phyloP scores from a whole-genome alignment of 306 rosid species.

The Glycine latifolia region DNA sequence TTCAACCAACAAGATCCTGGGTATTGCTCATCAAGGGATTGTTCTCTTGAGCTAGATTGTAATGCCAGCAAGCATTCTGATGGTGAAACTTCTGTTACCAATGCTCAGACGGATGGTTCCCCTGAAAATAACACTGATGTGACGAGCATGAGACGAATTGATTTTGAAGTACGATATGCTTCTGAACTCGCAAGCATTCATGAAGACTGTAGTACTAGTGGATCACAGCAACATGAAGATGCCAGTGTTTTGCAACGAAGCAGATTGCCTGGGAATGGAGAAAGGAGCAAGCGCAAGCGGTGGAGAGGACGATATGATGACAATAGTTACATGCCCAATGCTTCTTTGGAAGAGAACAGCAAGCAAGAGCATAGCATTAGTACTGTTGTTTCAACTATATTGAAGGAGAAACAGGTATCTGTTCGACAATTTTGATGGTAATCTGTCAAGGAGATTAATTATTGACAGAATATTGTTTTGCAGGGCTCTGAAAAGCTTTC shows the following conservation, averaged over 20 bases:
- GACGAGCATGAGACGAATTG: slow-evolving; percentile 68
- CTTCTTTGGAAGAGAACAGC: slow-evolving; percentile 59
- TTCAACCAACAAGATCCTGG: slow-evolving; percentile 61
- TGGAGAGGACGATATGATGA: slow-evolving; percentile 96
- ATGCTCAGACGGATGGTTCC: slow-evolving; percentile 65
- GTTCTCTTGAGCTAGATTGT: slow-evolving; percentile 71
- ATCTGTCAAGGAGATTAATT: slow-evolving; percentile 31
- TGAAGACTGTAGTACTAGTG: slow-evolving; percentile 98
- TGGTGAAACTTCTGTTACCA: slow-evolving; percentile 80
- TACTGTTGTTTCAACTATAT: slow-evolving; percentile 48
- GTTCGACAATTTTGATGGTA: slow-evolving; percentile 25
- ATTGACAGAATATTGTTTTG: slow-evolving; percentile 47
- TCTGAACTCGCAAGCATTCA: slow-evolving; percentile 65
- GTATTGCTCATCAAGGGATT: slow-evolving; percentile 66
- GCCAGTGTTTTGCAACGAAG: slow-evolving; percentile 62
- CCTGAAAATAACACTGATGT: slow-evolving; percentile 83
- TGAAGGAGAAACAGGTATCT: slow-evolving; percentile 81
- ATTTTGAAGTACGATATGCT: slow-evolving; percentile 74
- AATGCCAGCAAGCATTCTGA: slow-evolving; percentile 77
- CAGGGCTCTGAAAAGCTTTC: slow-evolving; percentile 72
- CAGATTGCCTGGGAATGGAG: slow-evolving; percentile 69
- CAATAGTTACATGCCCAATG: slow-evolving; percentile 50
- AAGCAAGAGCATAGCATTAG: slow-evolving; percentile 67
- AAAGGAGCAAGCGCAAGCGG: slow-evolving; percentile 90
- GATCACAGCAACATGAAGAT: slow-evolving; percentile 70